Percentiles rank a stretch among this genome's conserved stretches.
Evolutionary conservation across 2,329 filamentous ascomycete species (phyloP).

Genomic region (Pestalotiopsis sp.): DNA sequence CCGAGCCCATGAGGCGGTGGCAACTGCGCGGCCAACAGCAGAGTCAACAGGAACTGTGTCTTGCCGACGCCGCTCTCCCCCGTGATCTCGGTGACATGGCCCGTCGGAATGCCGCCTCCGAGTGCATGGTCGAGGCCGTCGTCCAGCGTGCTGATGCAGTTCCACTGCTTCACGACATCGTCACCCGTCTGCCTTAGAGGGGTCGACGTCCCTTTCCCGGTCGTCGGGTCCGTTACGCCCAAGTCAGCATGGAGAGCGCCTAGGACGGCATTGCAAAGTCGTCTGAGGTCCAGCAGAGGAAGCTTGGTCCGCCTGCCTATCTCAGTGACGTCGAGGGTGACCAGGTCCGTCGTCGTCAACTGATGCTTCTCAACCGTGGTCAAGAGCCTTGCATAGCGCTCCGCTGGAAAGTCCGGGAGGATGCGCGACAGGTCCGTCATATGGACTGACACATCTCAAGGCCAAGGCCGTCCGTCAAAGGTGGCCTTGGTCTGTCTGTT

Average conservation of each 20-base stretch:
- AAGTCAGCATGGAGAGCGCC: constrained; percentile 68
- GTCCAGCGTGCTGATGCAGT: constrained; percentile 80
- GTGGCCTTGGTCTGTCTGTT: constrained; percentile 3
- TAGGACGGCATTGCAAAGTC: constrained; percentile 70
- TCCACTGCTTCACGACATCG: constrained; percentile 45
- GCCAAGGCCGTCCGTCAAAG: constrained; percentile 17
- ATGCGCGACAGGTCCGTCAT: constrained; percentile 89
- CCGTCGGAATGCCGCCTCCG: constrained; percentile 78
- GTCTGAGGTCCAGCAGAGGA: constrained; percentile 78
- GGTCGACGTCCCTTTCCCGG: constrained; percentile 4
- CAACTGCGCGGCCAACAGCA: constrained; percentile 85
- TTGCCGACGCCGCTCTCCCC: constrained; percentile 95
- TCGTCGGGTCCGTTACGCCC: constrained; percentile 31
- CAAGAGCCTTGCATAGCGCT: constrained; percentile 74
- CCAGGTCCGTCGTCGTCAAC: constrained; percentile 80
- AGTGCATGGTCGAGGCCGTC: constrained; percentile 69
- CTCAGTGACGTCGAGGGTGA: constrained; percentile 81
- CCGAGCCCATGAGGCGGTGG: constrained; percentile 71
- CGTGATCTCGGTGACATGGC: constrained; percentile 85
- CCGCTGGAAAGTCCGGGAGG: constrained; percentile 77
- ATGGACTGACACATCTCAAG: constrained; percentile 27
- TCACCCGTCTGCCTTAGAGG: constrained; percentile 36
- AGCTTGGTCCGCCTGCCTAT: constrained; percentile 85
- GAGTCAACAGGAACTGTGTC: constrained; percentile 86
- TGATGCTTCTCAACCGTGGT: constrained; percentile 78